phyloP scores from a whole-genome alignment of 345 rosid genomes.

The Capsella bursapastoris region DNA sequence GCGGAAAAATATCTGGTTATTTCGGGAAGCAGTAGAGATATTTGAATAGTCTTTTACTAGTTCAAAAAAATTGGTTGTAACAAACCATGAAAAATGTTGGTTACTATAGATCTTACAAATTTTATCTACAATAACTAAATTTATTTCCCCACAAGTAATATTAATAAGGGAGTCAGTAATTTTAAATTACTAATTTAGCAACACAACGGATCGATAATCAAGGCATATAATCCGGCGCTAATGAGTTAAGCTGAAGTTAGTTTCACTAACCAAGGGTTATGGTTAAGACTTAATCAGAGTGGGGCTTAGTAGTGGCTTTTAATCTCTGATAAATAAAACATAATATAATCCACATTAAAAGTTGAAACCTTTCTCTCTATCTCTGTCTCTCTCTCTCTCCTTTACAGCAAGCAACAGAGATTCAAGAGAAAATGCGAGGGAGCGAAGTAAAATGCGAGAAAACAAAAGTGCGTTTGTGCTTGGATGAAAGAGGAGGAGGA shows the following conservation, averaged over 20 bases:
- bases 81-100: background rate
- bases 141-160: background rate
- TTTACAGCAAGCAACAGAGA: constrained; percentile 36
- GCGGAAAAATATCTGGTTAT: background rate
- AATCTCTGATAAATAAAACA: constrained; percentile 35
- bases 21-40: background rate
- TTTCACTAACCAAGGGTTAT: constrained; percentile 29
- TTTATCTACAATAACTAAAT: background rate
- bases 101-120: too few relatives aligned
- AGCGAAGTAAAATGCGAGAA: background rate
- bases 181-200: background rate
- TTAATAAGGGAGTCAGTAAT: background rate
- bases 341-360: background rate
- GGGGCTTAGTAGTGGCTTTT: constrained; percentile 32
- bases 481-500: constrained; percentile 60
- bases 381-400: constrained; percentile 63
- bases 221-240: constrained; percentile 8
- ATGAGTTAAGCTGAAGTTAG: constrained; percentile 11
- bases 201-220: constrained; percentile 2
- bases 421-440: constrained; percentile 14
- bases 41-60: background rate
- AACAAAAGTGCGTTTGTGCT: constrained; percentile 44
- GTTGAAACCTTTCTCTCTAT: constrained; percentile 57
- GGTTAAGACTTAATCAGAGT: constrained; percentile 25
- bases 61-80: background rate